Evolutionary conservation across 2,329 filamentous ascomycete genomes (phyloP).

Genomic region (Epichloe sibirici): DNA sequence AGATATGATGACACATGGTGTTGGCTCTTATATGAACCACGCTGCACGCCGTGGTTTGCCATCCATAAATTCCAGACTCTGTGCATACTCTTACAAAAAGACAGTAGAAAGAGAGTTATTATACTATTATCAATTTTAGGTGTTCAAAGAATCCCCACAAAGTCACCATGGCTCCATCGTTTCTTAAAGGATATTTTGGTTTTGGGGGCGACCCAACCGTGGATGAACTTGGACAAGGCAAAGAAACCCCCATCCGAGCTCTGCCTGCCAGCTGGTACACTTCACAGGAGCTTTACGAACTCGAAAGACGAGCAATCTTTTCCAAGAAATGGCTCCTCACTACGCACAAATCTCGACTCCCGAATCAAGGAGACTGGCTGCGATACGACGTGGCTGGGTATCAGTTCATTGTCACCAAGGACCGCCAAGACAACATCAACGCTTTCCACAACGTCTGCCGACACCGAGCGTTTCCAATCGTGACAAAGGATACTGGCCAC

Average conservation of each 20-base stretch:
- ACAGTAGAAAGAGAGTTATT: neutral
- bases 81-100: neutral
- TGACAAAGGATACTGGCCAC: conserved; percentile 36
- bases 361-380: conserved; percentile 43
- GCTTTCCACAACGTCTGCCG: conserved; percentile 53
- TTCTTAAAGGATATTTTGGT: conserved; percentile 27
- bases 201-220: conserved; percentile 15
- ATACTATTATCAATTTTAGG: neutral
- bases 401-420: conserved; percentile 39
- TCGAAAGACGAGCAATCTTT: conserved; percentile 45
- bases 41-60: neutral
- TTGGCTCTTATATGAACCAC: neutral
- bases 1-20: too few species aligned
- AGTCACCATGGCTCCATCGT: conserved; percentile 10
- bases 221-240: conserved; percentile 13
- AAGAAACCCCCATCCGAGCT: conserved; percentile 18
- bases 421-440: conserved; percentile 39
- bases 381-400: conserved; percentile 43
- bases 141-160: neutral
- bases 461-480: conserved; percentile 48
- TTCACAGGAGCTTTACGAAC: conserved; percentile 40
- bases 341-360: conserved; percentile 38
- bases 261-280: conserved; percentile 40
- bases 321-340: conserved; percentile 44
- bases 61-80: neutral